Evolutionary conservation across 768 basidiomycete species (phyloP), one percentile per base, ranked within the genome.

Genomic region (Leccinum subtestaceum): DNA sequence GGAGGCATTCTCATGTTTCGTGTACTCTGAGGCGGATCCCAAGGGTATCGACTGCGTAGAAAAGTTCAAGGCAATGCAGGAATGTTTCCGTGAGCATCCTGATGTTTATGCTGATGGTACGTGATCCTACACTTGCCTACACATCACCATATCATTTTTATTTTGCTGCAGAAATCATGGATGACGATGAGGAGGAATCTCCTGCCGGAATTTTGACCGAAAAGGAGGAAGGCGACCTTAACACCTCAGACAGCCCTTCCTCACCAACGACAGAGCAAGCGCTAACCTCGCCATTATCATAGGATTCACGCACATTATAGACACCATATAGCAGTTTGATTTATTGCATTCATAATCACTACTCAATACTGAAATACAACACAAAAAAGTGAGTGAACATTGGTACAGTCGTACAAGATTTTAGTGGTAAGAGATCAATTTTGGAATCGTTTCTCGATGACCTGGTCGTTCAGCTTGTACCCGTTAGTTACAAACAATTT

Each of bases 41-140:
- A 98, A 99, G 75, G 97, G 97, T 4, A 89, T 98, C 56, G 90
- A 99, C 67, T 99, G 97, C 63, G 91, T 99, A 11, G 97, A 98
- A 65, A 95, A 91, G 76, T 99, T 99, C 80, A 89, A 94, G 74
- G 87, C 79, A 19, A 99, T 99, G 97, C 97, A 99, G 70, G 86
- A 88, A 56, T 99, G 97, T 81, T 98, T 99, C 82, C 85, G 95
- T 66, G 87, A 85, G 59, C 92, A 98, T 74, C 96, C 96, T 0
- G 95, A 98, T 25, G 81, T 93, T n/a, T 98, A 98, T 72, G 93
- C 87, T 15, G 91, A 93, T 63, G 95, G 95, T 95, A 75, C 61
- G 91, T 73, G 13, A 3, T 38, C 38, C 47, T 56, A 23, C 43
- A 5, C 54, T 54, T 54, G 59, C 17, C 17, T 43, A 5, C n/a